phyloP scores from a whole-genome alignment of 129 eudicot genomes.

The Scalesia atractyloides region DNA sequence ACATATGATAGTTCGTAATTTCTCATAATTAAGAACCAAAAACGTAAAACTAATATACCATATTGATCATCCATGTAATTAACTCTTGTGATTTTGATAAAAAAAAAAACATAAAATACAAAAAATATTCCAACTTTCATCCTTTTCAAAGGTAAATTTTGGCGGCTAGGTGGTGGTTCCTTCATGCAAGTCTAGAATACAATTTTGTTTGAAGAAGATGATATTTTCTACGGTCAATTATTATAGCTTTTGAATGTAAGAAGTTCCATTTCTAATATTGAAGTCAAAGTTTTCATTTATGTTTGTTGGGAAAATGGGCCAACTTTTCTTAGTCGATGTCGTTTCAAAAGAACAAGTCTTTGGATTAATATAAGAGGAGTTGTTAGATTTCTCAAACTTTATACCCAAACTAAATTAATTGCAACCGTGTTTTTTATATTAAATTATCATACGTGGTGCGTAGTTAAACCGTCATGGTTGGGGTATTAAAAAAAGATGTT shows the following conservation, averaged over 20 bases:
- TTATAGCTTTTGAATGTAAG: neutral
- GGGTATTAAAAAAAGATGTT: neutral
- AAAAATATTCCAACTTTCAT: too few species aligned
- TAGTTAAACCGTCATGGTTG: neutral
- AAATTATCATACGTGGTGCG: neutral
- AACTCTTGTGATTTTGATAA: too few species aligned
- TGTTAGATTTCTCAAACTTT: neutral
- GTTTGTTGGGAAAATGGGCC: neutral
- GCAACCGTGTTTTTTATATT: neutral
- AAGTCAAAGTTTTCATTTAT: neutral
- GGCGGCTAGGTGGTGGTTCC: too few species aligned
- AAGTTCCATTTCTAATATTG: too few species aligned
- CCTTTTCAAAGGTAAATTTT: too few species aligned
- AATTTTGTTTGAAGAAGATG: neutral
- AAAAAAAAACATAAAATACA: too few species aligned
- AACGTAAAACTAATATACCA: too few species aligned
- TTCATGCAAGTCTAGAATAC: neutral
- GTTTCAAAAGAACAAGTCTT: constrained; percentile 4
- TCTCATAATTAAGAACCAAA: too few species aligned
- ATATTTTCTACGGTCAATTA: neutral
- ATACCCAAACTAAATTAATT: neutral
- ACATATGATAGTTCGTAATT: too few species aligned
- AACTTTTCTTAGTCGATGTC: neutral
- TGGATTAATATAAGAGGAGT: neutral
- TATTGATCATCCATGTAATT: too few species aligned